Conservation (phyloP, 352 stramenopile species). For the Peronosclerospora sorghi region DNA sequence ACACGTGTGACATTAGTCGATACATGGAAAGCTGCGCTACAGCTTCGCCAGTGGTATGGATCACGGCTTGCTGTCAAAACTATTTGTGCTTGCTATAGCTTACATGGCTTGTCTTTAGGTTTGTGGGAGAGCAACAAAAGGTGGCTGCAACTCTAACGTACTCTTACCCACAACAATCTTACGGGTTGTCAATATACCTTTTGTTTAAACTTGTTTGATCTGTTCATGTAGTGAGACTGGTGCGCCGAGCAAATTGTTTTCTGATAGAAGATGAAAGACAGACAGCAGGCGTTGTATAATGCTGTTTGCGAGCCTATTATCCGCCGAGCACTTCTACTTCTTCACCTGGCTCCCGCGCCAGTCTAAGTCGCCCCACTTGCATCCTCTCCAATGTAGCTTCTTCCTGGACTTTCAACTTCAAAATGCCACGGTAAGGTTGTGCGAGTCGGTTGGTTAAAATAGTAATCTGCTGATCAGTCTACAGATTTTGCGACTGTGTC, state of each 20-base stretch:
- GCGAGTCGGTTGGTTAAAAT: background rate
- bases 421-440: slow-evolving; percentile 33
- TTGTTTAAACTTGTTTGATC: slow-evolving; percentile 1
- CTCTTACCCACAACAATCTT: background rate
- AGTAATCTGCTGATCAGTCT: background rate
- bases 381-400: slow-evolving; percentile 45
- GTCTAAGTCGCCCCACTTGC: slow-evolving; percentile 15
- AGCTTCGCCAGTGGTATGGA: slow-evolving; percentile 67
- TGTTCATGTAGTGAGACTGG: slow-evolving; percentile 22
- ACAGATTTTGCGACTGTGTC: slow-evolving; percentile 26
- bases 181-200: background rate
- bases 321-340: slow-evolving; percentile 44
- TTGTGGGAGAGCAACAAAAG: slow-evolving; percentile 83
- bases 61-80: background rate
- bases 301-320: slow-evolving; percentile 74
- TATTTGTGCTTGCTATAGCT: background rate
- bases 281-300: slow-evolving; percentile 65
- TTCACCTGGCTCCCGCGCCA: slow-evolving; percentile 41
- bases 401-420: slow-evolving; percentile 55
- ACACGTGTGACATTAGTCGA: slow-evolving; percentile 55
- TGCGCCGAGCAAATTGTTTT: slow-evolving; percentile 14
- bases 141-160: slow-evolving; percentile 53
- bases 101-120: slow-evolving; percentile 29
- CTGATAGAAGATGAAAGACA: slow-evolving; percentile 40
- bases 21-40: slow-evolving; percentile 61